These are phyloP conservation scores for Pleurotus citrinopileatus DNA, from an alignment of 768 basidiomycete genomes.

Conservation along the genomic window DNA sequence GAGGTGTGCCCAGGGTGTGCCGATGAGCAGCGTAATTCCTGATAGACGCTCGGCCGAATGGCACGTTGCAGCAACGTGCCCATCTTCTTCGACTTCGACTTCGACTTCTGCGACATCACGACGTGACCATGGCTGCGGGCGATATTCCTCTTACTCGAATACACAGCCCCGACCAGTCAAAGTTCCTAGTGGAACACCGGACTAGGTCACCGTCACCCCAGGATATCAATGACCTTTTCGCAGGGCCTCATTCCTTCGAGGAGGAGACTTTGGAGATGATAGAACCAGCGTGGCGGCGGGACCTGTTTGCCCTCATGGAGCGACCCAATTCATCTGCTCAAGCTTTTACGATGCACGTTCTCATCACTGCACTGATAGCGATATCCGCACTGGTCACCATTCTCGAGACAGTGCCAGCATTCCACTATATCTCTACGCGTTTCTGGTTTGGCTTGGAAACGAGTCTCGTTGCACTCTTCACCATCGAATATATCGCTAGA, in stretches of 20 bases:
- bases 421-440: conserved; percentile 64
- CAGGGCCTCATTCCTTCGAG: conserved; percentile 31
- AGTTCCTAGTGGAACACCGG: conserved; percentile 44
- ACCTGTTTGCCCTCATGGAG: conserved; percentile 71
- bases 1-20: neutral
- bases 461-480: conserved; percentile 79
- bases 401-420: conserved; percentile 75
- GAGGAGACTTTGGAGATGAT: conserved; percentile 31
- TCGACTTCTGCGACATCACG: no score
- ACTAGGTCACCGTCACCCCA: conserved; percentile 25
- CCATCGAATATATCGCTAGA: conserved; percentile 76
- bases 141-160: conserved; percentile 20
- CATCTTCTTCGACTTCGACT: no score
- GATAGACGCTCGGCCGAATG: neutral
- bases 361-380: conserved; percentile 69
- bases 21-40: neutral
- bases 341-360: conserved; percentile 74
- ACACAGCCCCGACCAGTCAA: conserved; percentile 24
- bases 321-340: conserved; percentile 72
- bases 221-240: conserved; percentile 37
- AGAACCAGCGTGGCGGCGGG: conserved; percentile 57
- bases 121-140: neutral
- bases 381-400: conserved; percentile 74
- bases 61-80: no score
- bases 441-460: conserved; percentile 91